phyloP scores from a whole-genome alignment of 768 basidiomycete species.

The Leccinellum albellum region DNA sequence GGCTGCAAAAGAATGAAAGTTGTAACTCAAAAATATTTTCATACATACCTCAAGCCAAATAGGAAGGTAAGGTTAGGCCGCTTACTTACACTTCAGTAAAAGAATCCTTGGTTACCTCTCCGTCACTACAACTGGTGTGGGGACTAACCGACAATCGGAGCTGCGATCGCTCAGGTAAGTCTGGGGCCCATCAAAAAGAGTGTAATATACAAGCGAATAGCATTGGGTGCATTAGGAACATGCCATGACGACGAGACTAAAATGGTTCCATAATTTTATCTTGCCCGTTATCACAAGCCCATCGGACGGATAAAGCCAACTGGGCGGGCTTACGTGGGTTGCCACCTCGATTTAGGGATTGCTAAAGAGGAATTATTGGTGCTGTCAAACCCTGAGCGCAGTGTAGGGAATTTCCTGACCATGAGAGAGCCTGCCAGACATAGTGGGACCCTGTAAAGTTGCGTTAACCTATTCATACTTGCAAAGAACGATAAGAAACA shows the following conservation, averaged over 20 bases:
- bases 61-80: neutral
- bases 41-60: slow-evolving; percentile 3
- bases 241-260: slow-evolving; percentile 19
- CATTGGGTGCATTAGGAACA: neutral
- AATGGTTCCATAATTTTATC: slow-evolving; percentile 4
- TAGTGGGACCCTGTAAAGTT: slow-evolving; percentile 21
- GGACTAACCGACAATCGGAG: neutral
- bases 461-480: slow-evolving; percentile 21
- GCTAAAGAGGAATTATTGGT: slow-evolving; percentile 18
- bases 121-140: neutral
- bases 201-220: neutral
- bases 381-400: slow-evolving; percentile 28
- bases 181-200: neutral
- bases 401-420: slow-evolving; percentile 4
- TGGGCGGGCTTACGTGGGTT: slow-evolving; percentile 22
- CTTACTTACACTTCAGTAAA: neutral
- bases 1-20: slow-evolving; percentile 10
- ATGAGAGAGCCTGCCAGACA: slow-evolving; percentile 10
- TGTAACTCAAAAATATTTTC: slow-evolving; percentile 1
- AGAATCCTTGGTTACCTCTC: neutral
- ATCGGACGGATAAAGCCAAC: slow-evolving; percentile 6
- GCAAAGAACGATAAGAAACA: slow-evolving; percentile 23
- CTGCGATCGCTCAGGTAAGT: neutral
- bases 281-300: slow-evolving; percentile 13
- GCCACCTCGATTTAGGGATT: slow-evolving; percentile 13